phyloP scores from a whole-genome alignment of 2,329 filamentous ascomycete genomes.

The Trichophyton benhamiae region DNA sequence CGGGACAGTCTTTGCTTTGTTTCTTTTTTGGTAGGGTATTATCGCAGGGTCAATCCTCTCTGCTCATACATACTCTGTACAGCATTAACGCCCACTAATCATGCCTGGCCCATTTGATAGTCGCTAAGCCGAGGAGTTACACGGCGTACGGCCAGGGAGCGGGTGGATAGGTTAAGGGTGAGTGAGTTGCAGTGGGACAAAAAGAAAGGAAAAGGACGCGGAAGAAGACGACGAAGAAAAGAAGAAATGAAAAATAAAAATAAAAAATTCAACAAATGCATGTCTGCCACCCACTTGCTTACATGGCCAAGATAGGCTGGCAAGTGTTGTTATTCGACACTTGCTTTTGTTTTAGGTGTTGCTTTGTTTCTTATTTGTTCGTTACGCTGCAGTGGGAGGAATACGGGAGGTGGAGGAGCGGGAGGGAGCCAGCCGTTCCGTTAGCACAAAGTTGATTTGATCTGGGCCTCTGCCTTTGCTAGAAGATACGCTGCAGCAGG shows the following conservation, averaged over 20 bases:
- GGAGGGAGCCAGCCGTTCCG: background rate
- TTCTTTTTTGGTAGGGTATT: background rate
- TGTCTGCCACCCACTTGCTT: background rate
- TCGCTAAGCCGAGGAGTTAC: background rate
- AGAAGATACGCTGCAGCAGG: background rate
- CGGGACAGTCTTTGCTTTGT: background rate
- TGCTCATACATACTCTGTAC: background rate
- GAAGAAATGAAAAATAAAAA: background rate
- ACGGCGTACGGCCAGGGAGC: background rate
- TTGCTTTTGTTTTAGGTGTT: background rate
- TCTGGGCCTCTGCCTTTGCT: background rate
- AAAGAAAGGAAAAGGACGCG: too few species aligned
- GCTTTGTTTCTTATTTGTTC: too few species aligned
- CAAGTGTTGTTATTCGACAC: background rate
- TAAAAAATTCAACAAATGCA: background rate
- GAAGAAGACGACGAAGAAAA: background rate
- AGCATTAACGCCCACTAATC: background rate
- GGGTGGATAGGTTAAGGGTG: background rate
- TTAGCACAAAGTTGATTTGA: slow-evolving; percentile 1
- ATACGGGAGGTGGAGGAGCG: background rate
- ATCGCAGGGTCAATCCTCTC: background rate
- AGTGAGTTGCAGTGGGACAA: background rate
- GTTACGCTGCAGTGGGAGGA: background rate
- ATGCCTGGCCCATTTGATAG: background rate
- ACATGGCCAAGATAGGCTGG: background rate